Percentiles rank a stretch among this genome's conserved stretches.
These are phyloP conservation scores for Cupressus sempervirens DNA, from an alignment of 75 land plant genomes.

Conservation along the genomic window DNA sequence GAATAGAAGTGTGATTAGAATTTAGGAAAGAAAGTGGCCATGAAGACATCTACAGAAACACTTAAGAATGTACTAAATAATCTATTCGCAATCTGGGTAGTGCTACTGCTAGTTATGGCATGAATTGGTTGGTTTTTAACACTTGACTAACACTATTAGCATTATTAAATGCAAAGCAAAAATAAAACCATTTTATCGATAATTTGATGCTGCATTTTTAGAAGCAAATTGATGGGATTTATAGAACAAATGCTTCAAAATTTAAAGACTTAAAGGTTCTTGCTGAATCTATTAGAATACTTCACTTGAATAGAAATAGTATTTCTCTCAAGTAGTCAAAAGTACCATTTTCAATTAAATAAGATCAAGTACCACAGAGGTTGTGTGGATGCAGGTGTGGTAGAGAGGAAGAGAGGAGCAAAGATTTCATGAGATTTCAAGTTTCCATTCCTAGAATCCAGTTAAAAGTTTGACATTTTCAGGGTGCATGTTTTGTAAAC, in stretches of 20 bases:
- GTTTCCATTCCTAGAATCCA: neutral
- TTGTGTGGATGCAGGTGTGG: neutral
- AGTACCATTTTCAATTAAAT: neutral
- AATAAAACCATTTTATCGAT: no score
- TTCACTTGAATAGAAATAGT: no score
- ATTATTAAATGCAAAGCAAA: neutral
- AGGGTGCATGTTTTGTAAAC: neutral
- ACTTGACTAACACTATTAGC: neutral
- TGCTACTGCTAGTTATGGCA: neutral
- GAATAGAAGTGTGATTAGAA: neutral
- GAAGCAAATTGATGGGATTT: neutral
- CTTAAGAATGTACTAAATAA: neutral
- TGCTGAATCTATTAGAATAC: neutral
- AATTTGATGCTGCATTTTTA: neutral
- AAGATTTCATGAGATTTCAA: neutral
- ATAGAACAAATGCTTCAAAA: neutral
- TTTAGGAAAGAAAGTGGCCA: neutral
- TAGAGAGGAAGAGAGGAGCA: neutral
- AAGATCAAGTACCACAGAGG: neutral
- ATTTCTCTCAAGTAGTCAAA: neutral
- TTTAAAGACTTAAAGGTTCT: neutral
- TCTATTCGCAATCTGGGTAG: neutral
- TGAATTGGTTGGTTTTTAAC: neutral
- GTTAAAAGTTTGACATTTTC: no score
- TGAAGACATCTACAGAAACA: neutral